These are phyloP conservation scores for Suhomyces coccinellae DNA, from an alignment of 1,139 yeast genomes.

Conservation along the genomic window DNA sequence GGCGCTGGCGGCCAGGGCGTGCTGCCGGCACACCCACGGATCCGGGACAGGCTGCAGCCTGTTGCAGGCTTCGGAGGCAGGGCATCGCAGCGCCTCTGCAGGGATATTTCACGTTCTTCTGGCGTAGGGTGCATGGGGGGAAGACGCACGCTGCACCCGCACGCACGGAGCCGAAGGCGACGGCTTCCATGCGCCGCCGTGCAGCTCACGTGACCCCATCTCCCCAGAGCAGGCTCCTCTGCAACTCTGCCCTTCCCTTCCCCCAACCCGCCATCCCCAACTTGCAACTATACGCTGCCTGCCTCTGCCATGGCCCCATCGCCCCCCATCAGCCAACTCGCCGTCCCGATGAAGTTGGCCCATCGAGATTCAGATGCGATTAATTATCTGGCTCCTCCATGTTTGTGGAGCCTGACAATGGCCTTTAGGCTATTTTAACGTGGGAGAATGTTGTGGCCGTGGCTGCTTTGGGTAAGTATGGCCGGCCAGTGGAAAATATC, in stretches of 20 bases:
- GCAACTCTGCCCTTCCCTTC: too few species aligned
- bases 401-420: too few species aligned
- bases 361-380: neutral
- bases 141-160: neutral
- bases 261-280: too few species aligned
- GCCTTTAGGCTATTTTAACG: too few species aligned
- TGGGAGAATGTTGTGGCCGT: neutral
- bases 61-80: too few species aligned
- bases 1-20: neutral
- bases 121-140: neutral
- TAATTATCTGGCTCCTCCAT: too few species aligned
- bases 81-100: too few species aligned
- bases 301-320: neutral
- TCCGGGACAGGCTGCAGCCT: too few species aligned
- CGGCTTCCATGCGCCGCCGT: neutral
- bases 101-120: too few species aligned
- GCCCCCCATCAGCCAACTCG: neutral
- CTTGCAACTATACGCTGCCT: neutral
- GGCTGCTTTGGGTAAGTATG: neutral
- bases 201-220: neutral
- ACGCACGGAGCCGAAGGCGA: neutral
- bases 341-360: neutral
- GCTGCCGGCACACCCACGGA: neutral
- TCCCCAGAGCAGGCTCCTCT: too few species aligned
- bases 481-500: too few species aligned